Conservation (phyloP, 164 flowering plant species). For the Tinospora cordifolia region DNA sequence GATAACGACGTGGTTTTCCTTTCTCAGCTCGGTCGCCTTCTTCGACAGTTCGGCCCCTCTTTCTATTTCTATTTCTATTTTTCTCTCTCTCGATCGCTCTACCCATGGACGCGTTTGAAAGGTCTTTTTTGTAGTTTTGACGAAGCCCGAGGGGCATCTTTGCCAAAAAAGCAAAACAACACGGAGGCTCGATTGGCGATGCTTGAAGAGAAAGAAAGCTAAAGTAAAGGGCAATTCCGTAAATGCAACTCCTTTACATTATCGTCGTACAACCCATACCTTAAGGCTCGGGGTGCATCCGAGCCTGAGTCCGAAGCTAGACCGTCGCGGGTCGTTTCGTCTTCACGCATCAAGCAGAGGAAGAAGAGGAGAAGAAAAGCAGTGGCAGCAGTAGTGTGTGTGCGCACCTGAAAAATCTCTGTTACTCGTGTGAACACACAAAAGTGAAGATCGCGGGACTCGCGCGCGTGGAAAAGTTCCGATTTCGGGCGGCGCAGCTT, state of each 20-base stretch:
- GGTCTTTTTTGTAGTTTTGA: background rate
- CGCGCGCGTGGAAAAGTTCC: slow-evolving; percentile 8
- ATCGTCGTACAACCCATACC: background rate
- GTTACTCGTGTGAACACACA: slow-evolving; percentile 13
- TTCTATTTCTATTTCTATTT: too few relatives aligned
- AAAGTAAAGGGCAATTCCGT: background rate
- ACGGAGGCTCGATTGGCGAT: background rate
- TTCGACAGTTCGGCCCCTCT: too few relatives aligned
- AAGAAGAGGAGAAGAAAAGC: background rate
- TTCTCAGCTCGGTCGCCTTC: too few relatives aligned
- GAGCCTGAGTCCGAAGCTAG: slow-evolving; percentile 8
- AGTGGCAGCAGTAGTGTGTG: background rate
- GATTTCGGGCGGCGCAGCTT: slow-evolving; percentile 1
- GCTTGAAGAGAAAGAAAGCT: slow-evolving; percentile 3
- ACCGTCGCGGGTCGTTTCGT: slow-evolving; percentile 7
- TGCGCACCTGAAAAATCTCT: slow-evolving; percentile 4
- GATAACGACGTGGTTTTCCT: background rate
- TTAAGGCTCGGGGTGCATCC: background rate
- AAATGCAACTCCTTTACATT: background rate
- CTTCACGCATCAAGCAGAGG: background rate
- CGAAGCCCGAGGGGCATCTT: background rate
- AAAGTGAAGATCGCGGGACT: slow-evolving; percentile 21
- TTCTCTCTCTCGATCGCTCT: too few relatives aligned
- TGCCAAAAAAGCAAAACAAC: background rate
- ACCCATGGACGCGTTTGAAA: background rate